A percentile compares a stretch with the other conserved stretches of the same genome.
Evolutionary conservation across 371 early-diverging fungal species (phyloP).

Genomic region (Circinella umbellata): DNA sequence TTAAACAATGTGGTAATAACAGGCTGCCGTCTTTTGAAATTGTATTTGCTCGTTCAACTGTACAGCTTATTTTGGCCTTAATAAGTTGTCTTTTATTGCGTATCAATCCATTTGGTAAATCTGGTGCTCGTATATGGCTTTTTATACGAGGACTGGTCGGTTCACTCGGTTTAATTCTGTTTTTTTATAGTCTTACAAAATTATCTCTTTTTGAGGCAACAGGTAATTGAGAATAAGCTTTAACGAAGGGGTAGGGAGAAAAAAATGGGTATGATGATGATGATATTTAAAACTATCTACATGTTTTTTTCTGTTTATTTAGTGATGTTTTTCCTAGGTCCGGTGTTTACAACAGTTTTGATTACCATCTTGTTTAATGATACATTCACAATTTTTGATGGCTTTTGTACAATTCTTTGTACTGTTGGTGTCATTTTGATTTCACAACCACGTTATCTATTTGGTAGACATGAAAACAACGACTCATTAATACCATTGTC

Average conservation of each 20-base stretch:
- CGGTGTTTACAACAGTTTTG: conserved; percentile 77
- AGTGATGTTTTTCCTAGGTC: conserved; percentile 79
- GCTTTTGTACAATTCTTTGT: conserved; percentile 56
- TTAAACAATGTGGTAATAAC: conserved; percentile 60
- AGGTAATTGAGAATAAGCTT: conserved; percentile 31
- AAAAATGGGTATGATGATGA: too few species aligned
- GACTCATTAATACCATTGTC: neutral
- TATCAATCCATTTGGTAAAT: conserved; percentile 62
- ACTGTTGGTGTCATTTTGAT: conserved; percentile 72
- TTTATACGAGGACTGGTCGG: conserved; percentile 71
- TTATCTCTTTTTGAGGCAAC: conserved; percentile 80
- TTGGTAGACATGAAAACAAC: conserved; percentile 38
- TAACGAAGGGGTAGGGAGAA: too few species aligned
- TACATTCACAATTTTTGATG: conserved; percentile 66
- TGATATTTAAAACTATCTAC: neutral
- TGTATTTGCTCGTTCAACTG: conserved; percentile 71
- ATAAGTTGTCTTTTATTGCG: conserved; percentile 52
- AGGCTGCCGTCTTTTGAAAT: conserved; percentile 69
- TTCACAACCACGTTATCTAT: conserved; percentile 67
- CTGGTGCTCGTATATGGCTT: conserved; percentile 55
- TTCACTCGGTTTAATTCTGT: conserved; percentile 70
- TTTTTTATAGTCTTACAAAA: conserved; percentile 71
- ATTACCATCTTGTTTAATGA: conserved; percentile 69
- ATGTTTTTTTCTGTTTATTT: too few species aligned
- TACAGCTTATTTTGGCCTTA: conserved; percentile 64